A percentile compares a stretch with the other conserved stretches of the same genome.
These are phyloP conservation scores for Penicillium sp. DNA, from an alignment of 2,329 filamentous ascomycete species.

Conservation along the genomic window DNA sequence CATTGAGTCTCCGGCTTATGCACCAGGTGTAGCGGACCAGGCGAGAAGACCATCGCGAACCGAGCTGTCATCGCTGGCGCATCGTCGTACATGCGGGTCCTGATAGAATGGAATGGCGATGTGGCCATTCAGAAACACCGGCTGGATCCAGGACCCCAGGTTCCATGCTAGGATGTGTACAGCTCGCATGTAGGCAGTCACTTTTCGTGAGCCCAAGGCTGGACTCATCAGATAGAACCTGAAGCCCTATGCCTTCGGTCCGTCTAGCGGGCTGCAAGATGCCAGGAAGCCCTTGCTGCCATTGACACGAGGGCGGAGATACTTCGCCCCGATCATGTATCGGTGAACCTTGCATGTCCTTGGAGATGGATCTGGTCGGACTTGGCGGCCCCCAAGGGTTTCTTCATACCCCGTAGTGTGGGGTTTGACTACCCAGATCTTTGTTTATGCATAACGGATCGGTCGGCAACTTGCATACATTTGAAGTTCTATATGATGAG, in stretches of 20 bases:
- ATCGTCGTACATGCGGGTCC: slow-evolving; percentile 6
- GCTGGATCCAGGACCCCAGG: slow-evolving; percentile 5
- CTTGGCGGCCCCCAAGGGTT: background rate
- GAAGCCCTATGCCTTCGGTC: background rate
- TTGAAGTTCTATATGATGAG: too few species aligned
- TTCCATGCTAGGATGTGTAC: slow-evolving; percentile 9
- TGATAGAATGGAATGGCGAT: background rate
- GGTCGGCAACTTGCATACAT: too few species aligned
- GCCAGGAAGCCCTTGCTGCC: slow-evolving; percentile 14
- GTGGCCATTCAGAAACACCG: slow-evolving; percentile 3
- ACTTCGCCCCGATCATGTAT: slow-evolving; percentile 1
- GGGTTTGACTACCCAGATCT: background rate
- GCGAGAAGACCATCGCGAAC: slow-evolving; percentile 17
- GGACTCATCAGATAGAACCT: slow-evolving; percentile 6
- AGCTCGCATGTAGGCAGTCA: slow-evolving; percentile 18
- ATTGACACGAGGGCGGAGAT: slow-evolving; percentile 13
- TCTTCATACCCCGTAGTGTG: too few species aligned
- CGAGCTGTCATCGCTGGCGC: slow-evolving; percentile 16
- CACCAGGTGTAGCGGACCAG: slow-evolving; percentile 2
- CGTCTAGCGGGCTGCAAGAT: slow-evolving; percentile 7
- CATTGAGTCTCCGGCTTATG: slow-evolving; percentile 8
- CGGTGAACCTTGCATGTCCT: slow-evolving; percentile 18
- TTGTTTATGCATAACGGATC: background rate
- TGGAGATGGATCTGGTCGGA: slow-evolving; percentile 3
- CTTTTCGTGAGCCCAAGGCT: slow-evolving; percentile 1